phyloP scores from a whole-genome alignment of 768 basidiomycete genomes.

The Sarcodon aspratus region DNA sequence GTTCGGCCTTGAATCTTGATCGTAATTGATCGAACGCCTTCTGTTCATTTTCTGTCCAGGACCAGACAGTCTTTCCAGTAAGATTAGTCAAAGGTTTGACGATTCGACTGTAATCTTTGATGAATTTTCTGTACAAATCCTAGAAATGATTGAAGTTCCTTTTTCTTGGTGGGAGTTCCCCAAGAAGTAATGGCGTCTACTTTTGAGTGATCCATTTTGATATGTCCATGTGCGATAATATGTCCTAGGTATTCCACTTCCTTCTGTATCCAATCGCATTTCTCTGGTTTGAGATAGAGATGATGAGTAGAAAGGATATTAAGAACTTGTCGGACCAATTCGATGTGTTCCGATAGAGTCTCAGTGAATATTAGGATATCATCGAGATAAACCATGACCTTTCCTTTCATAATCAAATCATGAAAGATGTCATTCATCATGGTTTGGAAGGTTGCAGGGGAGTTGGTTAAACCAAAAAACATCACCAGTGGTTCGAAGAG shows the following conservation, averaged over 20 bases:
- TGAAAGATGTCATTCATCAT: constrained; percentile 21
- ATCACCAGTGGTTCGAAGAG: constrained; percentile 28
- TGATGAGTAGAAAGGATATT: constrained; percentile 15
- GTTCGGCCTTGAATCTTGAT: constrained; percentile 4
- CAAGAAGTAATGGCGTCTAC: constrained; percentile 18
- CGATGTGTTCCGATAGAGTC: constrained; percentile 6
- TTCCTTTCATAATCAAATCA: constrained; percentile 18
- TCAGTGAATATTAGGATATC: constrained; percentile 21
- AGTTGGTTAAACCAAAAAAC: constrained; percentile 26
- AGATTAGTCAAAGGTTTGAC: constrained; percentile 11
- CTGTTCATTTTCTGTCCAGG: constrained; percentile 4
- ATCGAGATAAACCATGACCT: constrained; percentile 32
- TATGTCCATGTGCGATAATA: constrained; percentile 10
- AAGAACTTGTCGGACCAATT: constrained; percentile 13
- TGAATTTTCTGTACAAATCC: constrained; percentile 19
- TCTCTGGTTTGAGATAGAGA: constrained; percentile 25
- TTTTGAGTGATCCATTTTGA: constrained; percentile 23
- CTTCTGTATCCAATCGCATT: constrained; percentile 19
- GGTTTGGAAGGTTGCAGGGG: constrained; percentile 23
- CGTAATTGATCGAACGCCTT: constrained; percentile 6
- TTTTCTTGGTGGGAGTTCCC: constrained; percentile 12
- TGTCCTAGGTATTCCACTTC: constrained; percentile 21
- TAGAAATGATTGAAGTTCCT: constrained; percentile 15
- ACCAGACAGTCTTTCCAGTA: constrained; percentile 2
- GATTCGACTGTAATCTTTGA: constrained; percentile 15